Evolutionary conservation across 2,329 filamentous ascomycete species (phyloP), one percentile per base, ranked within the genome.

Genomic region (Magnaporthales sp.): DNA sequence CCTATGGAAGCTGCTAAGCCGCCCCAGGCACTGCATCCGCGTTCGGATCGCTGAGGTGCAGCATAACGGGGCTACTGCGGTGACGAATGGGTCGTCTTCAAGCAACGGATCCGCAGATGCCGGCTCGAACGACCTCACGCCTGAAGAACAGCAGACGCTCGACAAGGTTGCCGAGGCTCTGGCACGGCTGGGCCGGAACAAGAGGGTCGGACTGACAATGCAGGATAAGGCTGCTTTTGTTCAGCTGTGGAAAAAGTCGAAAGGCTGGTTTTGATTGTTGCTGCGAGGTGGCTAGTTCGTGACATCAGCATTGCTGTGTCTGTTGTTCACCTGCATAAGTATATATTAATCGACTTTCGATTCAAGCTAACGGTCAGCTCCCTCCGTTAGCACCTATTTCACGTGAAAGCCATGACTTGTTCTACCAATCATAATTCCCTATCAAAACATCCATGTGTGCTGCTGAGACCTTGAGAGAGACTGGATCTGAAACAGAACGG

Each of bases 41-140:
- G 94, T 98, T 13, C 87, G 95, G 64, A 93, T 99, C 66, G 95
- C 93, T 0, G 91, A 94, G 73, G 86, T 85, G 0, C 85, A 93
- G 63, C 77, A 79, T 70, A 89, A 74, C 60, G 70, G 69, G n/a
- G 67, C 67, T 1, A 54, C 32, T 2, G 75, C 76, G 4, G 72
- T 72, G 63, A 75, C 74, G 11, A 78, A 80, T 13, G 79, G 77
- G 1, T 65, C 62, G 66, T 22, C 27, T 15, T 56, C 66, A n/a
- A 6, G 31, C 7, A 72, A 70, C 24, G 75, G 75, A 10, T 72
- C 71, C 3, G 72, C 70, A 1, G 64, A 66, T 4, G 54, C 22
- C 22, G 70, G 65, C 6, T 73, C 72, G 22, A 77, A 80, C 15
- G 74, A 77, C 2, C 74, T 82, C 6, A 78, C 77, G 0, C 66